Percentiles rank a stretch among this genome's conserved stretches.
Evolutionary conservation across 2,329 filamentous ascomycete genomes (phyloP).

Genomic region (Diaporthe sp.): DNA sequence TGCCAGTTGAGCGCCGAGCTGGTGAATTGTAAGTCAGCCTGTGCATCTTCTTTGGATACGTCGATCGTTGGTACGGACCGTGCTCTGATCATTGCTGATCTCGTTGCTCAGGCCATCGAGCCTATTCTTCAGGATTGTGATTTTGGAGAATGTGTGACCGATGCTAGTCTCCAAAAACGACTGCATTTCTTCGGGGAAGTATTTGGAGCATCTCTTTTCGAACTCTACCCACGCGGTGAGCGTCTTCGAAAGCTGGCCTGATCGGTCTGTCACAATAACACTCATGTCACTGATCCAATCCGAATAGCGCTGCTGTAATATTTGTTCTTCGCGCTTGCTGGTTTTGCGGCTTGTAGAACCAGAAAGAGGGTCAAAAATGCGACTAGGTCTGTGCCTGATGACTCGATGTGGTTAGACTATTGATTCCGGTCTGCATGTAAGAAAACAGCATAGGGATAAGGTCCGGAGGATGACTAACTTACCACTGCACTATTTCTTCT

Average conservation of each 20-base stretch:
- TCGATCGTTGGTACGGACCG: neutral
- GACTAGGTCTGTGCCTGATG: neutral
- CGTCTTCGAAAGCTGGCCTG: neutral
- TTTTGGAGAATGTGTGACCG: neutral
- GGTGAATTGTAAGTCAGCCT: accelerated
- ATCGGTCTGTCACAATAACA: neutral
- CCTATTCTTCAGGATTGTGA: neutral
- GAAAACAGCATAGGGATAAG: too few species aligned
- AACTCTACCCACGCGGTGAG: slow-evolving; percentile 18
- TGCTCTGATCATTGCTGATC: neutral
- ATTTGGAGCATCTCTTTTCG: neutral
- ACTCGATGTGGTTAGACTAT: neutral
- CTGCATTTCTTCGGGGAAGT: neutral
- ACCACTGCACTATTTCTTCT: neutral
- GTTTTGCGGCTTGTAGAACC: accelerated
- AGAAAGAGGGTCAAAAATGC: neutral
- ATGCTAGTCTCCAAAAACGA: neutral
- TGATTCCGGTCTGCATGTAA: too few species aligned
- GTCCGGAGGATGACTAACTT: neutral
- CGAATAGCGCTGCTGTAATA: slow-evolving; percentile 20
- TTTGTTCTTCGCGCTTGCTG: neutral
- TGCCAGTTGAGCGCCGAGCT: slow-evolving; percentile 14
- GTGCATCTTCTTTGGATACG: too few species aligned
- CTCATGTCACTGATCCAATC: slow-evolving; percentile 11
- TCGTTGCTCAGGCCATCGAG: neutral